Base-by-base conservation (phyloP, 345 rosid genomes). In the Brassica juncea region DNA sequence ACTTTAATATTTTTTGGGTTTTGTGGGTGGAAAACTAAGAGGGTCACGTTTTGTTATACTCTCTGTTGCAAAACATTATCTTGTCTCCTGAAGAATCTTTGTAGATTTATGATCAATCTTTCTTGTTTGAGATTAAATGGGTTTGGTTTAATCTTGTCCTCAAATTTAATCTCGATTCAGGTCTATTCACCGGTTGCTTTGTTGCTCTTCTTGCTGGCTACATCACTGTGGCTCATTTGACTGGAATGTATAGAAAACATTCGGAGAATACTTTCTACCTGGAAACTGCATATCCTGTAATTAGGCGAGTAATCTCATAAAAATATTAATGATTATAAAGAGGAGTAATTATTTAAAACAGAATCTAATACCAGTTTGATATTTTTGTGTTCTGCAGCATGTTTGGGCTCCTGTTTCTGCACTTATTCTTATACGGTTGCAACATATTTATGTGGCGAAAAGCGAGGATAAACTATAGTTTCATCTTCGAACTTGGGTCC, bases 241-340 rank as follows among this genome's bases (percentile, higher is more conserved):
- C 92, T 8, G 98, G 99, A 74, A 90, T 85, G 90, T 96, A 93
- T 73, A 85, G 86, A 84, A 77, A 80, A 60, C 88, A 85, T 62
- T 80, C 88, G 23, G 92, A 89, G 77, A 81, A 47, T 64, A 77
- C 92, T 15, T 82, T 91, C 77, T 96, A 96, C 81, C 91, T 93
- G 99, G 99, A 96, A 84, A 96, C 99, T 73, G 91, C 85, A 4
- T 93, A 93, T 61, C 99, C 99, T 34, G 92, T 96, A 19, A 86
- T 96, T 58, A 96, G 99, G 99, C 89, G 85, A 93, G 94, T 78
- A 30, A 15, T 59, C 35, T 77, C 16, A 67, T 32, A 31, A 54
- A 54, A 15, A 42, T 5, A 0, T 15, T 64, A 52, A 59, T 69
- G 62, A 70, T 42, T 62, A 25, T 12, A 62, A 37, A 44, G 14